Conservation (phyloP, 768 basidiomycete genomes). For the Tulasnella sp. region DNA sequence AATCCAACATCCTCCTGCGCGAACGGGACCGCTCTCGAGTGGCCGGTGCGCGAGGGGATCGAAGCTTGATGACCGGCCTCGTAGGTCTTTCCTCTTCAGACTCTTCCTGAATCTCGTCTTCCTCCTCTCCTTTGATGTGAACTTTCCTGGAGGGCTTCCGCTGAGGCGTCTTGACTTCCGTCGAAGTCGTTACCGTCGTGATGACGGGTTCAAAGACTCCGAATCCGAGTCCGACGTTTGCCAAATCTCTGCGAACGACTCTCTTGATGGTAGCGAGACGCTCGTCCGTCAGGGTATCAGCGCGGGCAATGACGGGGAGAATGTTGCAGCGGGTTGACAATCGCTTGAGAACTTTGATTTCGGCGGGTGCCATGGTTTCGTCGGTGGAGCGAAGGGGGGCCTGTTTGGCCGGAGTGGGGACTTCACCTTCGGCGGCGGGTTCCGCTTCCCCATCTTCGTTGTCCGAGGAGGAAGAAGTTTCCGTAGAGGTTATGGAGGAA, state of each 20-base stretch:
- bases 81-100: conserved; percentile 32
- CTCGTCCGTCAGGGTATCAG: conserved; percentile 81
- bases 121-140: background rate
- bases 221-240: conserved; percentile 64
- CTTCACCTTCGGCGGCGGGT: conserved; percentile 66
- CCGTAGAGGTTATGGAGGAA: conserved; percentile 43
- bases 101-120: conserved; percentile 27
- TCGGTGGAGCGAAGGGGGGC: background rate
- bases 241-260: conserved; percentile 64
- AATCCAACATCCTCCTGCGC: conserved; percentile 29
- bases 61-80: conserved; percentile 74
- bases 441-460: conserved; percentile 57
- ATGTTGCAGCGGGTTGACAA: conserved; percentile 72
- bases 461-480: conserved; percentile 49
- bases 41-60: conserved; percentile 45
- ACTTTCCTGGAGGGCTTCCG: background rate
- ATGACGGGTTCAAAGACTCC: conserved; percentile 69
- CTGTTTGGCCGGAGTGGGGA: background rate
- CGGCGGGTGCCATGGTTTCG: conserved; percentile 52
- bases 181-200: conserved; percentile 17
- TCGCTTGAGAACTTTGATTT: conserved; percentile 73
- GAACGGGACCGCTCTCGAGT: conserved; percentile 44
- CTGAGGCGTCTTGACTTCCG: background rate
- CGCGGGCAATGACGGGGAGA: conserved; percentile 72
- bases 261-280: conserved; percentile 65